Evolutionary conservation across 106 monocot genomes (phyloP), one percentile per base, ranked within the genome.

Genomic region (Acorus gramineus): DNA sequence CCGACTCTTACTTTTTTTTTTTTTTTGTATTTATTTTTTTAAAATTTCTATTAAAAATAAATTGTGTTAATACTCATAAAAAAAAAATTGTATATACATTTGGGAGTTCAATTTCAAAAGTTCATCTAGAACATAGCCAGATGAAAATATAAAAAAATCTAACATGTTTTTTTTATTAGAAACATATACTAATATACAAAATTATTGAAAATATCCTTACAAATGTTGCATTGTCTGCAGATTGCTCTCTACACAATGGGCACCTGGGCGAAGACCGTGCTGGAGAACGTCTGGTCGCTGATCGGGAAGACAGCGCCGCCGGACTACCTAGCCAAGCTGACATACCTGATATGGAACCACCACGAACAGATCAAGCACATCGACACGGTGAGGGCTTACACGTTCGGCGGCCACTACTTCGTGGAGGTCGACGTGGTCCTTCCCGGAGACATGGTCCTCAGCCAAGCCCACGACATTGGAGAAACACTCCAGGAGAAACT

Each of bases 291-390:
- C 57, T 46, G 56, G 66, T 62, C 75, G 8, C 4, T 80, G 49
- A 58, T 80, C 2, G 80, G 80, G 7, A 75, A 66, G 53, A 76
- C 80, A 8, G 80, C 80, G 3, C 75, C 80, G 5, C 60, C 76
- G 0, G 75, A 80, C 0, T 80, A 67, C 63, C 42, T 80, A 52
- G 49, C 75, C 2, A 80, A 80, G 67, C 48, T 80, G 47, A 80
- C 80, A n/a, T 80, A 80, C 55, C 71, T 80, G 11, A 71, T 75
- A 5, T 80, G 80, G 80, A 80, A 80, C 44, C 80, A 80, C 57
- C 71, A 80, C 12, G 57, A 66, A 55, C 53, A 55, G 43, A 80
- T 80, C 10, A 52, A 44, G 52, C 80, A 80, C 52, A 80, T 80
- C 49, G 80, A 76, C 47, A 80, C 80, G 2, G 76, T 80, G 4